These are phyloP conservation scores for Vitis hybrid DNA, from an alignment of 177 flowering plant species.

Conservation along the genomic window DNA sequence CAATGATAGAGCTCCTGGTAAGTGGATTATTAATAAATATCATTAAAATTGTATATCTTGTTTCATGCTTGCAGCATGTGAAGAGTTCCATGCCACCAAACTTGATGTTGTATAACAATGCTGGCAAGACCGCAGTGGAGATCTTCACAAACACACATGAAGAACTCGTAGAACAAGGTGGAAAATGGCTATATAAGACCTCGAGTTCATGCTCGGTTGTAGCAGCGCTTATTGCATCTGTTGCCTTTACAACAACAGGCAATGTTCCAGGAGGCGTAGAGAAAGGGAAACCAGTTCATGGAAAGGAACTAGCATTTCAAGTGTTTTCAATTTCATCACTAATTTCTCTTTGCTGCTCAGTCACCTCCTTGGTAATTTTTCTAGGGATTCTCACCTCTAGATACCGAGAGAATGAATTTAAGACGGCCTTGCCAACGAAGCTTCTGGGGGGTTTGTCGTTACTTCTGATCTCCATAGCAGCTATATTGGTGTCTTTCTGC, in stretches of 20 bases:
- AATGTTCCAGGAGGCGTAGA: slow-evolving; percentile 26
- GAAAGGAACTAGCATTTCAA: slow-evolving; percentile 8
- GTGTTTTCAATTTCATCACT: slow-evolving; percentile 24
- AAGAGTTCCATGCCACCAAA: too few relatives aligned
- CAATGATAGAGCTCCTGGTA: too few relatives aligned
- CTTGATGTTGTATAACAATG: slow-evolving; percentile 5
- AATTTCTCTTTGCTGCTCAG: slow-evolving; percentile 23
- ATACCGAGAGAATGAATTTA: slow-evolving; percentile 17
- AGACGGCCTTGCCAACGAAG: too few relatives aligned
- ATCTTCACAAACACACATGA: slow-evolving; percentile 24
- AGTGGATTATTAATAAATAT: too few relatives aligned
- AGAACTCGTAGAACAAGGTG: slow-evolving; percentile 5
- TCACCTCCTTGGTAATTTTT: slow-evolving; percentile 24
- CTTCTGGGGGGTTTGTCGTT: too few relatives aligned
- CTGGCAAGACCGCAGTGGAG: slow-evolving; percentile 14
- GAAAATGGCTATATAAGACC: slow-evolving; percentile 24
- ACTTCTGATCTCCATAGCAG: too few relatives aligned
- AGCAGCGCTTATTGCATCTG: slow-evolving; percentile 20
- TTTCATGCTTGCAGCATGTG: too few relatives aligned
- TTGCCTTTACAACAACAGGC: slow-evolving; percentile 26
- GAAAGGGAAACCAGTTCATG: slow-evolving; percentile 15
- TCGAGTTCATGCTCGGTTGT: slow-evolving; percentile 19
- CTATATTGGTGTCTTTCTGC: too few relatives aligned
- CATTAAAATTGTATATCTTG: too few relatives aligned
- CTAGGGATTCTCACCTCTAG: slow-evolving; percentile 22